A percentile compares a stretch with the other conserved stretches of the same genome.
Conservation (phyloP, 148 eudicot species). For the Hydrangea macrophylla region DNA sequence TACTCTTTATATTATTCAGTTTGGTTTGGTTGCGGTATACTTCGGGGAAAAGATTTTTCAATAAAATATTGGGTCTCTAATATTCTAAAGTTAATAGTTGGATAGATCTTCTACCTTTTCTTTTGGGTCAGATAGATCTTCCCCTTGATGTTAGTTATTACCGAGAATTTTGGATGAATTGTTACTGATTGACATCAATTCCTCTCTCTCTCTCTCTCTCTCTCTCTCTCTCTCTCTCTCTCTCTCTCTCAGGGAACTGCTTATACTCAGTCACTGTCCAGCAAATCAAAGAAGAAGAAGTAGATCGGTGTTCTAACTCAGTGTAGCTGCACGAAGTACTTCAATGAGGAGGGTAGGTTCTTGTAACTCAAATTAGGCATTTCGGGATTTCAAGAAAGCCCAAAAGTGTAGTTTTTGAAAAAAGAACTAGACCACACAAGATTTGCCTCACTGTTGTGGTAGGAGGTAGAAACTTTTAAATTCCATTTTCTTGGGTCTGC, state of each 20-base stretch:
- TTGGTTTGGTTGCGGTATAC: neutral
- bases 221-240: no score
- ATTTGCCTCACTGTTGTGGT: conserved; percentile 41
- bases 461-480: conserved; percentile 11
- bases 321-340: conserved; percentile 17
- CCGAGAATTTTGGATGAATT: neutral
- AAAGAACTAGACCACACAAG: conserved; percentile 31
- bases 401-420: conserved; percentile 25
- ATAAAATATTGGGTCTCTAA: neutral
- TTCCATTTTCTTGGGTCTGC: conserved; percentile 11
- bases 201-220: neutral
- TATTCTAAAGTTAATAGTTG: no score
- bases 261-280: conserved; percentile 62
- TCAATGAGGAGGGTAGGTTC: conserved; percentile 29
- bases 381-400: conserved; percentile 13
- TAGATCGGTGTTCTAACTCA: conserved; percentile 23
- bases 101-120: no score
- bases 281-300: conserved; percentile 87
- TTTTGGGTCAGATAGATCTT: no score
- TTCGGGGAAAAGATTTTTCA: neutral
- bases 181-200: neutral
- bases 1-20: neutral
- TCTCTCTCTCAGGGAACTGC: conserved; percentile 96
- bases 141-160: no score
- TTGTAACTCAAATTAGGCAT: conserved; percentile 31